A percentile compares a stretch with the other conserved stretches of the same genome.
phyloP scores from a whole-genome alignment of 106 monocot genomes.

The Xerophyta viscosa region DNA sequence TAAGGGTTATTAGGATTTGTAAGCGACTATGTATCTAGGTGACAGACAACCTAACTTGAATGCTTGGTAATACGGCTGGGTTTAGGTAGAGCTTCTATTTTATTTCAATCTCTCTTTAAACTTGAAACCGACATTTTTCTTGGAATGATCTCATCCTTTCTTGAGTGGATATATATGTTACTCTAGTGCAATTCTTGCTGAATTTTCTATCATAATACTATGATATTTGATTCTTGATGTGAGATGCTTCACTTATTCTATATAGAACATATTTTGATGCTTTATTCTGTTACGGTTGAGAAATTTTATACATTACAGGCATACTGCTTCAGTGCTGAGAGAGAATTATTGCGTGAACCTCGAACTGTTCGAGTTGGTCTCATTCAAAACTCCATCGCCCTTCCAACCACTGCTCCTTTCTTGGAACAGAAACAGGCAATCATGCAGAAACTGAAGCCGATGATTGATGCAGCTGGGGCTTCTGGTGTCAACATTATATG shows the following conservation, averaged over 20 bases:
- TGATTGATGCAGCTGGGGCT: slow-evolving; percentile 91
- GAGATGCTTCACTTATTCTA: neutral
- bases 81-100: too few relatives aligned
- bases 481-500: slow-evolving; percentile 88
- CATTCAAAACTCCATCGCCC: slow-evolving; percentile 82
- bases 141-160: too few relatives aligned
- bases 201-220: too few relatives aligned
- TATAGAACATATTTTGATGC: neutral
- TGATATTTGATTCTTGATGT: too few relatives aligned
- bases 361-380: slow-evolving; percentile 74
- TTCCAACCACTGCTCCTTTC: slow-evolving; percentile 69
- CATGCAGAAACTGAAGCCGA: slow-evolving; percentile 59
- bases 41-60: too few relatives aligned
- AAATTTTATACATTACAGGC: slow-evolving; percentile 17
- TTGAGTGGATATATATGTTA: too few relatives aligned
- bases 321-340: slow-evolving; percentile 47
- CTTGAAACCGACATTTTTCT: too few relatives aligned
- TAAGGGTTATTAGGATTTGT: too few relatives aligned
- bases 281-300: neutral
- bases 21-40: too few relatives aligned
- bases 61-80: too few relatives aligned
- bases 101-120: too few relatives aligned
- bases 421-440: slow-evolving; percentile 78
- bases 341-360: slow-evolving; percentile 64
- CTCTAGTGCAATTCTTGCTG: too few relatives aligned